phyloP scores from a whole-genome alignment of 192 early-diverging fungal species.

The Coemansia sp. region DNA sequence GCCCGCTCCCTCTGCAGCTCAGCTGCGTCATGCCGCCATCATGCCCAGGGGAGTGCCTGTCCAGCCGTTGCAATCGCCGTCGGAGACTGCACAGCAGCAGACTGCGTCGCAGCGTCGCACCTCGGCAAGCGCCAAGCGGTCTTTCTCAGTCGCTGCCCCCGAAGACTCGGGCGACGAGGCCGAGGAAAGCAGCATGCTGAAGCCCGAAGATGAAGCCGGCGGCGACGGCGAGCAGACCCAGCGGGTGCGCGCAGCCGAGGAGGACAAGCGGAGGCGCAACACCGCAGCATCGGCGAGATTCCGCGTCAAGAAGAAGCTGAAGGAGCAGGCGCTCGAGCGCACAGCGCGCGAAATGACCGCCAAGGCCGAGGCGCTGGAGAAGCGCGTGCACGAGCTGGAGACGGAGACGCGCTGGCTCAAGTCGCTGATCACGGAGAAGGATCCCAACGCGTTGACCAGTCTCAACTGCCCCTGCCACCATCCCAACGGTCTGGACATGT shows the following conservation, averaged over 20 bases:
- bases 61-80: background rate
- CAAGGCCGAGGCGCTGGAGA: constrained; percentile 72
- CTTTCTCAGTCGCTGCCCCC: background rate
- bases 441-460: constrained; percentile 47
- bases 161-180: constrained; percentile 6
- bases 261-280: constrained; percentile 92
- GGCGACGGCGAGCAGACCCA: constrained; percentile 71
- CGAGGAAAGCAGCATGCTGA: constrained; percentile 1
- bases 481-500: constrained; percentile 36
- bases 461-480: constrained; percentile 53
- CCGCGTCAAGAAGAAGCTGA: constrained; percentile 91
- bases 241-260: constrained; percentile 70
- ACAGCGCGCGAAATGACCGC: constrained; percentile 75
- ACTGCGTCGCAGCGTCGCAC: constrained; percentile 7
- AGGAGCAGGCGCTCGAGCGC: constrained; percentile 82
- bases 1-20: constrained; percentile 10
- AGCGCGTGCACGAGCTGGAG: constrained; percentile 78
- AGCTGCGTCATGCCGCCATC: constrained; percentile 26
- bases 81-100: background rate
- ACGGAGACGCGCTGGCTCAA: constrained; percentile 91
- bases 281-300: constrained; percentile 94
- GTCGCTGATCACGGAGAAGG: constrained; percentile 78
- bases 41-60: constrained; percentile 23
- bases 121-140: constrained; percentile 14
- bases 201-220: background rate